Conservation (phyloP, 2,329 filamentous ascomycete species). For the Arthrobotrys pseudoclavata region DNA sequence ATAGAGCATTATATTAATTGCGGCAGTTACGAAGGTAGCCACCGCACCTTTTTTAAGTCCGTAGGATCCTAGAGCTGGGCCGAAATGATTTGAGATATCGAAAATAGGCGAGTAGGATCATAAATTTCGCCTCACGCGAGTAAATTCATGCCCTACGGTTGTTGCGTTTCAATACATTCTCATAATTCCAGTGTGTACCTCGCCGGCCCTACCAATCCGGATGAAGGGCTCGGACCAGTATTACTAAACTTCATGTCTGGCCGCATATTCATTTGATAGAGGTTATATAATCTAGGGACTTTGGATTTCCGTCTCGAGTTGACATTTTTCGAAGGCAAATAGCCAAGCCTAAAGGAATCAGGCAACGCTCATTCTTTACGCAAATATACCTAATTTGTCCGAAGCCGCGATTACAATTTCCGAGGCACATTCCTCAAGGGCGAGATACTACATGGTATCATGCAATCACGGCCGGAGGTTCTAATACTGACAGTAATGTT, state of each 20-base stretch:
- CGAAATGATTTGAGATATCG: conserved; percentile 43
- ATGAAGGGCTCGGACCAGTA: background rate
- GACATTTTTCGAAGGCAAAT: conserved; percentile 4
- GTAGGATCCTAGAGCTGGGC: conserved; percentile 1
- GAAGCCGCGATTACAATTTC: conserved; percentile 6
- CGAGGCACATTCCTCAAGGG: background rate
- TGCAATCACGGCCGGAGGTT: background rate
- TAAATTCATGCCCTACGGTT: background rate
- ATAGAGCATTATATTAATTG: conserved; percentile 18
- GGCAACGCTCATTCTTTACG: background rate
- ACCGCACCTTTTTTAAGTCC: background rate
- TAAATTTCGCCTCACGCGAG: background rate
- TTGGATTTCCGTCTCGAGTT: conserved; percentile 10
- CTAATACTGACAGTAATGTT: background rate
- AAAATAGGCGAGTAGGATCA: conserved; percentile 12
- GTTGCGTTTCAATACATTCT: background rate
- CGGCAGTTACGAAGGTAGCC: conserved; percentile 13
- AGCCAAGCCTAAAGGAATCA: background rate
- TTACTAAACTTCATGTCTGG: conserved; percentile 19
- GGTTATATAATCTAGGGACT: conserved; percentile 12
- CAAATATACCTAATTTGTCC: conserved; percentile 16
- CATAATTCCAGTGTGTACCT: background rate
- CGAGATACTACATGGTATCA: background rate
- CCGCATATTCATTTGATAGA: background rate
- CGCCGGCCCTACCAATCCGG: background rate